Percentiles rank a stretch among this genome's conserved stretches.
phyloP scores from a whole-genome alignment of 306 rosid species.

The Comarum palustre region DNA sequence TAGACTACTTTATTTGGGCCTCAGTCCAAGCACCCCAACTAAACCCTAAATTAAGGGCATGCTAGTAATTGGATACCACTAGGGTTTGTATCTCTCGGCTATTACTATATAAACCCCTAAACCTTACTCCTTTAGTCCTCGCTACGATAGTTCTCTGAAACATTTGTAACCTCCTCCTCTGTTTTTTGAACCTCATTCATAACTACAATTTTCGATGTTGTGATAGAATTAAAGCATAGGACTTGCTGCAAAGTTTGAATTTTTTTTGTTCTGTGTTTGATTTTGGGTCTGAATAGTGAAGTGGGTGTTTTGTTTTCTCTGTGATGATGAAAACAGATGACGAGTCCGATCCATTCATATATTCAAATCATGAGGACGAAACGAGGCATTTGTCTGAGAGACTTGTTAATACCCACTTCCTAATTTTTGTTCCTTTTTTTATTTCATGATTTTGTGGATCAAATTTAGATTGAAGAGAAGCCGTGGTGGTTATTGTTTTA shows the following conservation, averaged over 20 bases:
- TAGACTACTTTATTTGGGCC: too few relatives aligned
- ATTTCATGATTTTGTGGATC: neutral
- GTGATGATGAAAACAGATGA: conserved; percentile 74
- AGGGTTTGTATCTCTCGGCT: conserved; percentile 20
- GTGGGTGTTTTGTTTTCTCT: conserved; percentile 37
- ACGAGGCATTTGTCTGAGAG: conserved; percentile 98
- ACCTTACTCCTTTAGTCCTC: neutral
- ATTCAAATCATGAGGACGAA: conserved; percentile 57
- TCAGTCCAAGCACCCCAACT: too few relatives aligned
- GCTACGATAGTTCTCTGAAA: too few relatives aligned
- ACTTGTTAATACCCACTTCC: conserved; percentile 16
- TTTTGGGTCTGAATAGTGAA: neutral
- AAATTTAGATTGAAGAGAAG: neutral
- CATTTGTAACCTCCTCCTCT: neutral
- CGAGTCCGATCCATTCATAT: conserved; percentile 88
- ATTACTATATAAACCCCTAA: conserved; percentile 39
- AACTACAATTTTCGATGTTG: neutral
- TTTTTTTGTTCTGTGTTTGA: neutral
- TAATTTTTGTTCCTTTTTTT: neutral
- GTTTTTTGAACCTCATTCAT: neutral
- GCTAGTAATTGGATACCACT: neutral
- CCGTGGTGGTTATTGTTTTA: conserved; percentile 51
- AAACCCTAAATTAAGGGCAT: neutral
- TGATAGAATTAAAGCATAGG: too few relatives aligned
- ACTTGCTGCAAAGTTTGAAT: neutral